Percentiles rank a stretch among this genome's conserved stretches.
Evolutionary conservation across 179 eudicot species (phyloP).

Genomic region (Patellifolia procumbens): DNA sequence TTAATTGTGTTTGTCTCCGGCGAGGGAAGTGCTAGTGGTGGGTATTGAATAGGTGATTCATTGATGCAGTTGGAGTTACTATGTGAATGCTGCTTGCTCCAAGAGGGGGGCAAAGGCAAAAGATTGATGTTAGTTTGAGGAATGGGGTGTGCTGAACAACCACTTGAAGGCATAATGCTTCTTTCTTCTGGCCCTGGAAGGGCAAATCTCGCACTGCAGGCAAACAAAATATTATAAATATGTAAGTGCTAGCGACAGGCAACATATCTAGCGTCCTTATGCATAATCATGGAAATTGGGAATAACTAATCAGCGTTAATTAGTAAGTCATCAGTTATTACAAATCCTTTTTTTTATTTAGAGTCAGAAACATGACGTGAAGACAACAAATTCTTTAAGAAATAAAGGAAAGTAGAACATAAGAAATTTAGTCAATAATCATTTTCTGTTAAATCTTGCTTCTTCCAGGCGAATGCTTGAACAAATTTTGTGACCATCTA

Average conservation of each 20-base stretch:
- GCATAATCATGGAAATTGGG: background rate
- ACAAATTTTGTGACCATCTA: too few relatives aligned
- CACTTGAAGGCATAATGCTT: conserved; percentile 34
- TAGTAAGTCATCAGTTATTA: background rate
- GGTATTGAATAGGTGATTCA: conserved; percentile 12
- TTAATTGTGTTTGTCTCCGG: conserved; percentile 25
- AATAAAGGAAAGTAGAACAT: background rate
- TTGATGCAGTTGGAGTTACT: conserved; percentile 11
- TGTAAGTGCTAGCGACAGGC: background rate
- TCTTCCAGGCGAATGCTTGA: background rate
- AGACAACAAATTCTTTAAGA: background rate
- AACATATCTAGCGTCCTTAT: background rate
- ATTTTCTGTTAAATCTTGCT: background rate
- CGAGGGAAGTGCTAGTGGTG: conserved; percentile 26
- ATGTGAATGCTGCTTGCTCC: conserved; percentile 22
- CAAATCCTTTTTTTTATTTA: background rate
- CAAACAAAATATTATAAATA: background rate
- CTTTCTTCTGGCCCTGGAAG: conserved; percentile 55
- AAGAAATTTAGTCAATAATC: background rate
- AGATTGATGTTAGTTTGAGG: conserved; percentile 27
- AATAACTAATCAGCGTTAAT: background rate
- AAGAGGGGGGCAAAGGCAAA: conserved; percentile 34
- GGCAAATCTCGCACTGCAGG: conserved; percentile 48
- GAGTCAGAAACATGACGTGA: background rate
- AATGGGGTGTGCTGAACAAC: conserved; percentile 18